phyloP scores from a whole-genome alignment of 768 basidiomycete genomes.

The Suillus decipiens region DNA sequence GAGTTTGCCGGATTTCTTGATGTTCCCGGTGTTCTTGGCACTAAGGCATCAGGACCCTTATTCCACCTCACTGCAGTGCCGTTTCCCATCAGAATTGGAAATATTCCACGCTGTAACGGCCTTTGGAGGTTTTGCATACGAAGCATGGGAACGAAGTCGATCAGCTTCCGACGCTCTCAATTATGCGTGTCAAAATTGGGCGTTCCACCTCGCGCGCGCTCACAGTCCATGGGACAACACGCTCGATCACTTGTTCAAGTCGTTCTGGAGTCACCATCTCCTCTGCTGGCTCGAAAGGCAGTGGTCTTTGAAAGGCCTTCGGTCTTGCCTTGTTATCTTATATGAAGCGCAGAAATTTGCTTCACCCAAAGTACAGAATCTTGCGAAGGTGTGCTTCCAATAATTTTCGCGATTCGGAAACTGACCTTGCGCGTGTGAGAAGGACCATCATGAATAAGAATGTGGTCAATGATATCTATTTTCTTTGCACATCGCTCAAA shows the following conservation, averaged over 20 bases:
- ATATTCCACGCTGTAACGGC: neutral
- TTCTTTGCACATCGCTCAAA: neutral
- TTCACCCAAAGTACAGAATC: neutral
- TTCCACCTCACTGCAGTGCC: neutral
- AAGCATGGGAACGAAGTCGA: neutral
- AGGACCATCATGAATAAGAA: neutral
- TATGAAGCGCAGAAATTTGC: neutral
- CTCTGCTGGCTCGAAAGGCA: constrained; percentile 1
- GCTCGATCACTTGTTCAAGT: neutral
- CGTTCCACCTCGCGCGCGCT: neutral
- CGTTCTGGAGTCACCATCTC: neutral
- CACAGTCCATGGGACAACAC: neutral
- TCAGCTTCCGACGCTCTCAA: neutral
- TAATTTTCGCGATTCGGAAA: neutral
- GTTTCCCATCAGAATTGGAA: neutral
- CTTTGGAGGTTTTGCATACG: neutral
- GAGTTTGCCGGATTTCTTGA: neutral
- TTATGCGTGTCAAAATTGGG: neutral
- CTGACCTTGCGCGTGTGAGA: neutral
- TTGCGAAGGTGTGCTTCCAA: neutral
- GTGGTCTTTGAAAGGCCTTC: neutral
- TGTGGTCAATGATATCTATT: neutral
- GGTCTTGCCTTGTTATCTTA: neutral
- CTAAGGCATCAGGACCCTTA: neutral
- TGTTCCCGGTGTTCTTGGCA: neutral